Conservation (phyloP, 2,329 filamentous ascomycete genomes). For the Amylocarpus encephaloides region DNA sequence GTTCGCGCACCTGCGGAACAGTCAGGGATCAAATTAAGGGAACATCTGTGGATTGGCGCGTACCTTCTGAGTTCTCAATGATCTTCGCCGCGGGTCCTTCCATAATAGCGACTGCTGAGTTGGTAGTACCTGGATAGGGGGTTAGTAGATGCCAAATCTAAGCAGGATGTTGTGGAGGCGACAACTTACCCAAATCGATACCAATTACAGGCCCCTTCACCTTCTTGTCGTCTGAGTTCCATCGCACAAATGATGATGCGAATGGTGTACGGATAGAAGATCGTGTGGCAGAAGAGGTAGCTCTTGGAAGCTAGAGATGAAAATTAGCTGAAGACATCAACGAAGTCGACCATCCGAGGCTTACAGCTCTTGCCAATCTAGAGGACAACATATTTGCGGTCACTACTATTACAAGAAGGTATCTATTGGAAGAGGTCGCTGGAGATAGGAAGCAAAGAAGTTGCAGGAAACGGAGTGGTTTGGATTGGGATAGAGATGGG, state of each 20-base stretch:
- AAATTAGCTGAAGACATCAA: constrained; percentile 24
- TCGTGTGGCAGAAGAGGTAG: constrained; percentile 61
- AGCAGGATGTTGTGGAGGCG: background rate
- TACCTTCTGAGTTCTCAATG: constrained; percentile 96
- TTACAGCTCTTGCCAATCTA: constrained; percentile 68
- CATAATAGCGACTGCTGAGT: constrained; percentile 96
- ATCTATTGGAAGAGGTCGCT: constrained; percentile 10
- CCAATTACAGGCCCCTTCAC: constrained; percentile 94
- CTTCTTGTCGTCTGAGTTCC: constrained; percentile 73
- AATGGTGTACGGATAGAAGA: constrained; percentile 65
- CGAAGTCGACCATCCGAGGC: constrained; percentile 33
- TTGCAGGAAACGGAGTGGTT: constrained; percentile 18
- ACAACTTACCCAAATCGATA: constrained; percentile 80
- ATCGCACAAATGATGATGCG: constrained; percentile 67
- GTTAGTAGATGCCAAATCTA: constrained; percentile 19
- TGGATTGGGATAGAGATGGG: constrained; percentile 7
- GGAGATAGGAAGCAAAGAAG: constrained; percentile 13
- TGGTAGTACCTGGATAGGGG: constrained; percentile 65
- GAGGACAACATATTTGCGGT: constrained; percentile 61
- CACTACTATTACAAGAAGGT: constrained; percentile 14
- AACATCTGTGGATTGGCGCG: constrained; percentile 24
- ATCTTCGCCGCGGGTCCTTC: constrained; percentile 93
- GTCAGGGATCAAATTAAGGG: constrained; percentile 8
- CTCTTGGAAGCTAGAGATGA: constrained; percentile 64
- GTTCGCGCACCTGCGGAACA: constrained; percentile 66